Evolutionary conservation across 352 stramenopile species (phyloP).

Genomic region (Globisporangium spiculum): DNA sequence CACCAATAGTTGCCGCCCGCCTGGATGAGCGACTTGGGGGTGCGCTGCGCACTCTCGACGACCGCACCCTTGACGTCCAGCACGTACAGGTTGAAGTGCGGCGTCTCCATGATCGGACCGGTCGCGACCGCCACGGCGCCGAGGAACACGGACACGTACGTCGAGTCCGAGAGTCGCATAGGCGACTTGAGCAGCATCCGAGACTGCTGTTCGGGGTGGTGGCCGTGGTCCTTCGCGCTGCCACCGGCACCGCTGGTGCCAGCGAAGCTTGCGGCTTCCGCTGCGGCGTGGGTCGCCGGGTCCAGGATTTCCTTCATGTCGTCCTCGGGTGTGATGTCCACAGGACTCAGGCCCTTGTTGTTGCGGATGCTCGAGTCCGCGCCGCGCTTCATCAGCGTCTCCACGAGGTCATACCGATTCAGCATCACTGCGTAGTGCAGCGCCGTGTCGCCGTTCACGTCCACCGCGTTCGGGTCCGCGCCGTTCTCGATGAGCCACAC

Average conservation of each 20-base stretch:
- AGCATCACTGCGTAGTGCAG: slow-evolving; percentile 86
- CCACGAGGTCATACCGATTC: slow-evolving; percentile 74
- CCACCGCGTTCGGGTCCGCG: slow-evolving; percentile 68
- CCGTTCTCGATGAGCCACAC: slow-evolving; percentile 89
- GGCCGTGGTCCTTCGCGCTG: slow-evolving; percentile 21
- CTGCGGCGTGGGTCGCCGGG: slow-evolving; percentile 37
- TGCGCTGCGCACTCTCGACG: slow-evolving; percentile 72
- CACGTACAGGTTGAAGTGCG: slow-evolving; percentile 86
- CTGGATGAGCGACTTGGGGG: slow-evolving; percentile 85
- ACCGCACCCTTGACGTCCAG: slow-evolving; percentile 71
- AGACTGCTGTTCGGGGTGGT: slow-evolving; percentile 15
- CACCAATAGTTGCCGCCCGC: slow-evolving; percentile 85
- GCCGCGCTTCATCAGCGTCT: slow-evolving; percentile 86
- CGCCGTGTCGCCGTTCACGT: slow-evolving; percentile 82
- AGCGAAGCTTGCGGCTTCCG: slow-evolving; percentile 26
- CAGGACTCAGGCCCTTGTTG: slow-evolving; percentile 52
- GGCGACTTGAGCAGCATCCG: slow-evolving; percentile 46
- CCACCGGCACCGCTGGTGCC: slow-evolving; percentile 16
- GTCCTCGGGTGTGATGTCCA: slow-evolving; percentile 75
- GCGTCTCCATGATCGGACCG: slow-evolving; percentile 83
- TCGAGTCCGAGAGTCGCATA: slow-evolving; percentile 64
- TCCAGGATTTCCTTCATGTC: slow-evolving; percentile 79
- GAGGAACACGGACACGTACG: slow-evolving; percentile 86
- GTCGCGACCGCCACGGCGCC: slow-evolving; percentile 78
- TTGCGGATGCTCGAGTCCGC: slow-evolving; percentile 77